phyloP scores from a whole-genome alignment of 202 grass and related monocot species.

The Brachypodium distachyon region DNA sequence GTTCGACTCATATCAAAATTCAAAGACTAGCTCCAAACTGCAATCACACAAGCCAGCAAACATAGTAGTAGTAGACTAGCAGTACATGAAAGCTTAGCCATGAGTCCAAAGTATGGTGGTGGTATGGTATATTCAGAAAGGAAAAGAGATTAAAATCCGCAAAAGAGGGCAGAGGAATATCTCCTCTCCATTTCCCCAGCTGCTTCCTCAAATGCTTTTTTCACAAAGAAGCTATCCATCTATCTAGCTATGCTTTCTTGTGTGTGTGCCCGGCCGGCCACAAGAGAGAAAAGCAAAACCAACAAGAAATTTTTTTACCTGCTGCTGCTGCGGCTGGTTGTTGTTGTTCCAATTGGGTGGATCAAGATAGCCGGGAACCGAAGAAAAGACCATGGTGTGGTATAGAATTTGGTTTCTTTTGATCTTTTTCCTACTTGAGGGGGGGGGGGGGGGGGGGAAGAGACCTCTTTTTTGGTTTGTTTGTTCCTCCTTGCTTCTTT shows the following conservation, averaged over 20 bases:
- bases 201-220: conserved; percentile 50
- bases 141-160: conserved; percentile 23
- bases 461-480: conserved; percentile 25
- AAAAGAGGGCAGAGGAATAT: conserved; percentile 61
- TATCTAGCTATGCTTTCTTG: no score
- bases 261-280: neutral
- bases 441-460: neutral
- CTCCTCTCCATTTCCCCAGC: conserved; percentile 44
- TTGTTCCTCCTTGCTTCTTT: conserved; percentile 33
- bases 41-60: conserved; percentile 7
- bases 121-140: conserved; percentile 65
- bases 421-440: conserved; percentile 46
- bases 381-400: conserved; percentile 94
- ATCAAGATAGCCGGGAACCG: conserved; percentile 89
- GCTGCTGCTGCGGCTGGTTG: conserved; percentile 28
- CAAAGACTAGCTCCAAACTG: no score
- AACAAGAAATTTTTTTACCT: conserved; percentile 32
- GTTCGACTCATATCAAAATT: no score
- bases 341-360: conserved; percentile 72
- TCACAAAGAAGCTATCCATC: conserved; percentile 41
- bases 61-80: no score
- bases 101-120: conserved; percentile 6
- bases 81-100: no score
- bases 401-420: conserved; percentile 63
- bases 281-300: neutral